Percentiles rank a stretch among this genome's conserved stretches.
Conservation (phyloP, 768 basidiomycete genomes). For the Tubosaeta brunneosetosa region DNA sequence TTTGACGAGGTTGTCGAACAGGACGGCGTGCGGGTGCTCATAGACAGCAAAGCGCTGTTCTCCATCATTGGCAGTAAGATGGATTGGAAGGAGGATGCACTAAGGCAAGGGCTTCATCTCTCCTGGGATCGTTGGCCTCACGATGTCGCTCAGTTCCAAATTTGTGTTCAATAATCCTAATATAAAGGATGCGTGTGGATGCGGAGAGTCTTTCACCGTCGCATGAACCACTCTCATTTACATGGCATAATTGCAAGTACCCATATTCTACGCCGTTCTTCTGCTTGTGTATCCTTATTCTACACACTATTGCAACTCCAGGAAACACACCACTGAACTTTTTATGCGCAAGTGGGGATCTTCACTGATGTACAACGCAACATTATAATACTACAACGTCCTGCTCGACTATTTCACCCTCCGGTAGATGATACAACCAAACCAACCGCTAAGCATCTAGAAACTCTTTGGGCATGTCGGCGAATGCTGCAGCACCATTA, state of each 20-base stretch:
- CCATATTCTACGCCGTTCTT: slow-evolving; percentile 7
- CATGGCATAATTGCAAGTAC: slow-evolving; percentile 10
- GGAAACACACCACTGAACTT: not conserved
- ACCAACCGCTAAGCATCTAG: slow-evolving; percentile 40
- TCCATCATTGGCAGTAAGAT: slow-evolving; percentile 98
- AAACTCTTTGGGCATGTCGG: slow-evolving; percentile 73
- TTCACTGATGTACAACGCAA: slow-evolving; percentile 9
- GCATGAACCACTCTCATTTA: slow-evolving; percentile 6
- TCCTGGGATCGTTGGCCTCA: not conserved
- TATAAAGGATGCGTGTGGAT: slow-evolving; percentile 91
- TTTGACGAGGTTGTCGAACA: slow-evolving; percentile 98
- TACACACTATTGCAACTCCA: slow-evolving; percentile 13
- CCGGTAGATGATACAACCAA: not conserved
- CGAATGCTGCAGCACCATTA: slow-evolving; percentile 74
- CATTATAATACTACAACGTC: slow-evolving; percentile 15
- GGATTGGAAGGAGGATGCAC: slow-evolving; percentile 93
- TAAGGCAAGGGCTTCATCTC: slow-evolving; percentile 50
- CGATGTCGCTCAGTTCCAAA: slow-evolving; percentile 50
- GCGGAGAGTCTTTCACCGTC: slow-evolving; percentile 88
- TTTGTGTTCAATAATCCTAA: slow-evolving; percentile 89
- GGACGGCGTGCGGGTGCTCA: slow-evolving; percentile 88
- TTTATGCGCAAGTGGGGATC: slow-evolving; percentile 7
- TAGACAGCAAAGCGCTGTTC: slow-evolving; percentile 95
- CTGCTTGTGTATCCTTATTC: slow-evolving; percentile 28
- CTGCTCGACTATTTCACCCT: slow-evolving; percentile 1